A percentile compares a stretch with the other conserved stretches of the same genome.
These are phyloP conservation scores for Puya raimondii DNA, from an alignment of 176 grass and related monocot genomes.

Conservation along the genomic window DNA sequence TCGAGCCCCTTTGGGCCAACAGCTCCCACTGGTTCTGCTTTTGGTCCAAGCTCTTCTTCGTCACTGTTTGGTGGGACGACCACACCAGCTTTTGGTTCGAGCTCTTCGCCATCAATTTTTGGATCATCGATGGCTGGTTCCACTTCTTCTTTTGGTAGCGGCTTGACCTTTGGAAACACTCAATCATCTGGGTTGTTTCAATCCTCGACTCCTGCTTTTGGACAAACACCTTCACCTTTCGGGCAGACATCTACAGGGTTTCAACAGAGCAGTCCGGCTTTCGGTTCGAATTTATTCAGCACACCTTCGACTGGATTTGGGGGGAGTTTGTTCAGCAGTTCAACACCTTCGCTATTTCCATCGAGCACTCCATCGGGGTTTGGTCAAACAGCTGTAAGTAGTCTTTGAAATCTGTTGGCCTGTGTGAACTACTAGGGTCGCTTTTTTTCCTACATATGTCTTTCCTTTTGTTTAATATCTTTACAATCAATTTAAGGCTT, in stretches of 20 bases:
- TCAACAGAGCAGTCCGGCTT: slow-evolving; percentile 36
- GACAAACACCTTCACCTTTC: slow-evolving; percentile 28
- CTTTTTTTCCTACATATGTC: not conserved
- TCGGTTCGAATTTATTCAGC: slow-evolving; percentile 46
- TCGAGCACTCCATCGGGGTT: slow-evolving; percentile 20
- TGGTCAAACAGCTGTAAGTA: slow-evolving; percentile 29
- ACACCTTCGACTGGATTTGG: slow-evolving; percentile 32
- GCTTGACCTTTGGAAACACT: slow-evolving; percentile 31
- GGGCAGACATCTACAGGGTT: slow-evolving; percentile 39
- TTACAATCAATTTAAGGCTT: not conserved
- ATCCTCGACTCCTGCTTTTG: slow-evolving; percentile 34
- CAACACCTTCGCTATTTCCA: slow-evolving; percentile 44
- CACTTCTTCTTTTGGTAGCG: slow-evolving; percentile 34
- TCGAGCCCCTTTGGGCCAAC: slow-evolving; percentile 15
- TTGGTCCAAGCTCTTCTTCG: slow-evolving; percentile 36
- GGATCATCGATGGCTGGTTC: slow-evolving; percentile 25
- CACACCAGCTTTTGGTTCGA: slow-evolving; percentile 18
- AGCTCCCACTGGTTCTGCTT: slow-evolving; percentile 34
- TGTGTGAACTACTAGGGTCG: not conserved
- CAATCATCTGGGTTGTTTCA: slow-evolving; percentile 59
- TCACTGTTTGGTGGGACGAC: slow-evolving; percentile 35
- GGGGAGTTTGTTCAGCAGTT: slow-evolving; percentile 40
- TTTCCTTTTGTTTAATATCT: slow-evolving; percentile 5
- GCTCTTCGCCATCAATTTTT: slow-evolving; percentile 30
- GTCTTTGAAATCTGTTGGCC: not conserved